Evolutionary conservation across 306 rosid genomes (phyloP), one percentile per base, ranked within the genome.

Genomic region (Rosa multiflora): DNA sequence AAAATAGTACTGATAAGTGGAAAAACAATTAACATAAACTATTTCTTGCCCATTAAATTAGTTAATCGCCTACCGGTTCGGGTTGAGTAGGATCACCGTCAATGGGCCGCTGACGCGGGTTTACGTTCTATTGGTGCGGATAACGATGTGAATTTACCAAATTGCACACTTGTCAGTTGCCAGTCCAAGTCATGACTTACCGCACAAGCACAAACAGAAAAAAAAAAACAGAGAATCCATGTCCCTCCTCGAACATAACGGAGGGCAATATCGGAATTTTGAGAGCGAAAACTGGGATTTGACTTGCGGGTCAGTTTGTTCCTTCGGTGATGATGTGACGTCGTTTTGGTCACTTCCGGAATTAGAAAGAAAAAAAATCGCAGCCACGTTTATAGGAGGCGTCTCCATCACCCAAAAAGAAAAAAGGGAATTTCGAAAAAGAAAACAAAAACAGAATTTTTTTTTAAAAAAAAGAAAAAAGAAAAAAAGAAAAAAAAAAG

Each of bases 391-490:
- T 76, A 64, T 42, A 64, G 15, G 77, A 20, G 67, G 43, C 23
- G 88, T 79, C 89, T 67, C 79, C 18, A 26, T 84, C 90, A 49
- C 79, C 83, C 88, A 74, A 66, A 76, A 81, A 48, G 8, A 29
- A 4, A 26, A 21, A 56, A 21, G 62, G 73, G 66, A 67, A 58
- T 0, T 43, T 43, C 0, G 29, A 2, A 4, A 8, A 12, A 63
- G 21, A 23, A 40, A 35, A 32, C 37, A 32, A 32, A 32, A 32
- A 32, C 37, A 32, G 37, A 20, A 29, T 0, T 1, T 26, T 26
- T 26, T 26, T 26, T 26, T 26, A 0, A 0, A 26, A 26, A 26
- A 26, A 26, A 26, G 1, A 2, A 12, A 61, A 40, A 51, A 70
- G 71, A 72, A 8, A 2, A 2, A 12, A n/a, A n/a, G n/a, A n/a